Evolutionary conservation across 495 filamentous ascomycete genomes (phyloP).

Genomic region (Aspergillus taichungensis): DNA sequence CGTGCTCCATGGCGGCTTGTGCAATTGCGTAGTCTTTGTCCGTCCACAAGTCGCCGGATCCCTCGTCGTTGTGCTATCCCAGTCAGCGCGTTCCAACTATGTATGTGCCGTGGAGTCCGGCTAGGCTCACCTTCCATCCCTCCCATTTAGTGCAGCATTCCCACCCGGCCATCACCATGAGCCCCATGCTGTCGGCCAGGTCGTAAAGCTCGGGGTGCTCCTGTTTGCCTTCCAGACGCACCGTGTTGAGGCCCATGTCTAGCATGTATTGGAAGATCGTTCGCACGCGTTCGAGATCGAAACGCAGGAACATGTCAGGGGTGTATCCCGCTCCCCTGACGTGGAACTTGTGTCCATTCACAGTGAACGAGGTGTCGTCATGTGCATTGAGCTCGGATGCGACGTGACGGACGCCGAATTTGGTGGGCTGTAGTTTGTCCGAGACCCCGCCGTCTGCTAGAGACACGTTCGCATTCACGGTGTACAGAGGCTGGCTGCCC

Average conservation of each 20-base stretch:
- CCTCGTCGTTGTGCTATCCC: constrained; percentile 44
- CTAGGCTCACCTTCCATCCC: constrained; percentile 38
- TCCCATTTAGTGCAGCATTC: constrained; percentile 67
- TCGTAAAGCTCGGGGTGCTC: constrained; percentile 53
- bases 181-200: constrained; percentile 46
- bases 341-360: constrained; percentile 51
- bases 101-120: neutral
- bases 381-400: constrained; percentile 39
- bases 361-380: constrained; percentile 46
- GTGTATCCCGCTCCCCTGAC: constrained; percentile 53
- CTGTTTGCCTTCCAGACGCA: constrained; percentile 57
- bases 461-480: constrained; percentile 30
- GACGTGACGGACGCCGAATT: constrained; percentile 50
- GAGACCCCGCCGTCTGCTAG: constrained; percentile 24
- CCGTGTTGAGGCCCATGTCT: constrained; percentile 53
- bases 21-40: constrained; percentile 46
- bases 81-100: neutral
- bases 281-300: constrained; percentile 32
- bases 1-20: constrained; percentile 47
- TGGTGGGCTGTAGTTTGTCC: constrained; percentile 24
- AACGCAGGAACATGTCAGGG: constrained; percentile 55
- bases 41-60: constrained; percentile 38
- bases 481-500: constrained; percentile 67
- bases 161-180: constrained; percentile 59
- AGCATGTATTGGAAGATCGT: constrained; percentile 43